Evolutionary conservation across 1,284 basidiomycete genomes (phyloP), one percentile per base, ranked within the genome.

Genomic region (Heimioporus retisporus): DNA sequence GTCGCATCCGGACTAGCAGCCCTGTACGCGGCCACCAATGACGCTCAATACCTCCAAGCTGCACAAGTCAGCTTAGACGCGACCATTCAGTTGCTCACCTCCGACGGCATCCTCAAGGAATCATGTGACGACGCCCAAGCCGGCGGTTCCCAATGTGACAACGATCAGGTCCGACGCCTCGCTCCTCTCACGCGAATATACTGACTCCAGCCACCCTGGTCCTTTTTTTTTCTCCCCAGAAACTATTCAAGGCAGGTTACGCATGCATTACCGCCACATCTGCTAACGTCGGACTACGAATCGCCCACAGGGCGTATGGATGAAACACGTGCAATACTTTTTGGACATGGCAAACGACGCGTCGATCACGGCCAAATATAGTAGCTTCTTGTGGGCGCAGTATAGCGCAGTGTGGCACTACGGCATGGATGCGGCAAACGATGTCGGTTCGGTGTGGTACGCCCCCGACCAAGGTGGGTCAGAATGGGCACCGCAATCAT

Each of bases 101-200:
- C 66, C 13, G 79, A 83, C 69, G 73, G 75, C 63, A 81, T 85
- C 65, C 78, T 88, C 54, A 84, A 79, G 69, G 87, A 88, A 73
- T 82, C 84, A 4, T 88, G 87, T 67, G 87, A 88, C 69, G 74
- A 84, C 64, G 81, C 82, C n/a, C 71, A 73, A 28, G 65, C 79
- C 2, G 80, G 80, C 43, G 77, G 78, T 31, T 58, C 81, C 2
- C 73, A 78, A 35, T 88, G 87, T 72, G 74, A 88, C 71, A 71
- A 79, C 35, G 85, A 88, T 69, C 86, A 88, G 80, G 84, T 84
- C 11, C 21, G 60, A 44, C 15, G 16, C 23, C 31, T 42, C 31
- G 42, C 18, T 23, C 13, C 1, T 23, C 18, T 25, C 3, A 13
- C 13, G 18, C 13, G 10, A 6, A 2, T 23, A n/a, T 65, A 71